phyloP scores from a whole-genome alignment of 208 protist species.

The Willaertia magna region DNA sequence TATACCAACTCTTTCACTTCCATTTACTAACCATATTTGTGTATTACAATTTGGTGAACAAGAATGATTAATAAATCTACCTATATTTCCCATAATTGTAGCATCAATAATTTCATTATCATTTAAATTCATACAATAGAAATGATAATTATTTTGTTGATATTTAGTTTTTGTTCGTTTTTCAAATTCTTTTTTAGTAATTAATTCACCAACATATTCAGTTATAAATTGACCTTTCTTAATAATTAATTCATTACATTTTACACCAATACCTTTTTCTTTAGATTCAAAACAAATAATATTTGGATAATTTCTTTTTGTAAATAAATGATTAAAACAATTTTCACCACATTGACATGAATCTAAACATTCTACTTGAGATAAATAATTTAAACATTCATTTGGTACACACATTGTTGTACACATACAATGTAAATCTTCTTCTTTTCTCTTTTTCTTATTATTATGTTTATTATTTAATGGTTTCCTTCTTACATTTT shows the following conservation, averaged over 20 bases:
- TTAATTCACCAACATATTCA: constrained; percentile 39
- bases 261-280: neutral
- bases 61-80: constrained; percentile 23
- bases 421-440: neutral
- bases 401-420: neutral
- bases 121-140: constrained; percentile 54
- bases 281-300: neutral
- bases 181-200: constrained; percentile 40
- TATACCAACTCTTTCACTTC: neutral
- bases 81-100: constrained; percentile 16
- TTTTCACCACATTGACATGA: neutral
- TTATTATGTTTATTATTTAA: too few relatives aligned
- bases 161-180: constrained; percentile 37
- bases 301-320: neutral
- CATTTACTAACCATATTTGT: constrained; percentile 20
- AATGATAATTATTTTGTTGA: constrained; percentile 34
- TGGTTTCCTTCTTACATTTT: too few relatives aligned
- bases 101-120: constrained; percentile 24
- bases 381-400: neutral
- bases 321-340: neutral
- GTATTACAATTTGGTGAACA: constrained; percentile 24
- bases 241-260: neutral
- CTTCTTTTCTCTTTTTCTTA: too few relatives aligned
- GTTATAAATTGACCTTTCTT: constrained; percentile 39
- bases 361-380: neutral